These are phyloP conservation scores for Bonnemaisonia californica DNA, from an alignment of 31 red algal species.

Conservation along the genomic window DNA sequence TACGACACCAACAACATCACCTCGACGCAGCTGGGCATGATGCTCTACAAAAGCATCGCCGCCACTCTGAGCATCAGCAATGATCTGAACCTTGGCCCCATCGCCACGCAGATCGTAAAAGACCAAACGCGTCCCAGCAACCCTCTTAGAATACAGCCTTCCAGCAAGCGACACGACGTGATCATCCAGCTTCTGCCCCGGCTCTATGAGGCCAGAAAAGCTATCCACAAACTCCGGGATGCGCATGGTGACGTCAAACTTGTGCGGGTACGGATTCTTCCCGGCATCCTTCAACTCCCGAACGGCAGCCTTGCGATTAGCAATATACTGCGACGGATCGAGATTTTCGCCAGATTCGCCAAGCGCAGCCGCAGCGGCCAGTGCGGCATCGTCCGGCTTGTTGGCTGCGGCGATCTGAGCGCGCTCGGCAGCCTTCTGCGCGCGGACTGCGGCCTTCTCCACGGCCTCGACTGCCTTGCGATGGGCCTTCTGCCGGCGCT, in stretches of 20 bases:
- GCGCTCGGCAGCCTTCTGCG: conserved; percentile 16
- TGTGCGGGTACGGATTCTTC: conserved; percentile 90
- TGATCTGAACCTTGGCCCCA: conserved; percentile 93
- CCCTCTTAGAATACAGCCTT: conserved; percentile 80
- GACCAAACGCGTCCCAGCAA: conserved; percentile 79
- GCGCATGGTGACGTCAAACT: conserved; percentile 81
- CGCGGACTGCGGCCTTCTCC: conserved; percentile 48
- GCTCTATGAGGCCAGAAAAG: conserved; percentile 41
- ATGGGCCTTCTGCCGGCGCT: conserved; percentile 76
- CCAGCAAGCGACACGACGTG: conserved; percentile 66
- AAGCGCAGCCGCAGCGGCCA: conserved; percentile 5
- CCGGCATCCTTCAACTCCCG: conserved; percentile 53
- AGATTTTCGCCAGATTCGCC: conserved; percentile 63
- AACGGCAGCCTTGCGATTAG: conserved; percentile 69
- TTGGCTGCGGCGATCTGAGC: background rate
- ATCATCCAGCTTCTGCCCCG: conserved; percentile 59
- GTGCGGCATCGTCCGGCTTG: conserved; percentile 14
- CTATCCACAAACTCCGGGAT: conserved; percentile 78
- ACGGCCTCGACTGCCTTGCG: conserved; percentile 62
- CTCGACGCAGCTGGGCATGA: conserved; percentile 73
- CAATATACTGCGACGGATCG: conserved; percentile 93
- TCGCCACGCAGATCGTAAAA: conserved; percentile 96
- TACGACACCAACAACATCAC: conserved; percentile 88
- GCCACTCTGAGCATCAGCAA: conserved; percentile 80
- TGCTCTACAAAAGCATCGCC: conserved; percentile 45